These are phyloP conservation scores for Calonectria naviculata DNA, from an alignment of 2,329 filamentous ascomycete species.

Conservation along the genomic window DNA sequence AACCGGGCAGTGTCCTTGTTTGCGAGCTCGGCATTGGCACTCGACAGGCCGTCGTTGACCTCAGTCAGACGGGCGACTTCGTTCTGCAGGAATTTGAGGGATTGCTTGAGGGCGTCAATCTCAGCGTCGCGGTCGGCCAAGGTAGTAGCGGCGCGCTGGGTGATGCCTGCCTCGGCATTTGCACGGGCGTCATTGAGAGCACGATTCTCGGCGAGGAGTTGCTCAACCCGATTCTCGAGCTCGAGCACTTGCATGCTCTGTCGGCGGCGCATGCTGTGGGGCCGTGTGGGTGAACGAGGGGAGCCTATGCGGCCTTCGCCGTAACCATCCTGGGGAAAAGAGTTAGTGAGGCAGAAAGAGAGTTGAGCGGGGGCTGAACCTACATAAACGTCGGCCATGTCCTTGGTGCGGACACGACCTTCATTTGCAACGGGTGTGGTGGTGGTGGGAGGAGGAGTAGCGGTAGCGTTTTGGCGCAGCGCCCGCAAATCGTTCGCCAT, in stretches of 20 bases:
- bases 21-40: conserved; percentile 81
- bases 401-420: conserved; percentile 84
- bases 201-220: conserved; percentile 87
- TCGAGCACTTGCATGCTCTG: conserved; percentile 98
- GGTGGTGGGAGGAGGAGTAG: conserved; percentile 22
- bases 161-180: conserved; percentile 74
- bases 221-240: conserved; percentile 86
- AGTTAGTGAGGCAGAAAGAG: conserved; percentile 30
- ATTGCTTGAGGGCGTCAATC: conserved; percentile 83
- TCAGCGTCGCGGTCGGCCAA: conserved; percentile 87
- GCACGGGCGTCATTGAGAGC: conserved; percentile 78
- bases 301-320: conserved; percentile 89
- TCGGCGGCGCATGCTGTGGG: conserved; percentile 94
- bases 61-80: conserved; percentile 85
- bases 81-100: conserved; percentile 82
- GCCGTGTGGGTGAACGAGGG: conserved; percentile 91
- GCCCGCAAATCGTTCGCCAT: conserved; percentile 78
- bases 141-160: conserved; percentile 74
- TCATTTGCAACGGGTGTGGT: conserved; percentile 79
- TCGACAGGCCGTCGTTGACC: conserved; percentile 82
- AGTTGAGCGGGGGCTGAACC: conserved; percentile 57
- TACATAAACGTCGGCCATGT: conserved; percentile 95
- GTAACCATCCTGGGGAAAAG: conserved; percentile 80
- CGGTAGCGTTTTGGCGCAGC: conserved; percentile 50
- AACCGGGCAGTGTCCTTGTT: conserved; percentile 81